Conservation (phyloP, 2,329 filamentous ascomycete genomes). For the Colletotrichum salicis region DNA sequence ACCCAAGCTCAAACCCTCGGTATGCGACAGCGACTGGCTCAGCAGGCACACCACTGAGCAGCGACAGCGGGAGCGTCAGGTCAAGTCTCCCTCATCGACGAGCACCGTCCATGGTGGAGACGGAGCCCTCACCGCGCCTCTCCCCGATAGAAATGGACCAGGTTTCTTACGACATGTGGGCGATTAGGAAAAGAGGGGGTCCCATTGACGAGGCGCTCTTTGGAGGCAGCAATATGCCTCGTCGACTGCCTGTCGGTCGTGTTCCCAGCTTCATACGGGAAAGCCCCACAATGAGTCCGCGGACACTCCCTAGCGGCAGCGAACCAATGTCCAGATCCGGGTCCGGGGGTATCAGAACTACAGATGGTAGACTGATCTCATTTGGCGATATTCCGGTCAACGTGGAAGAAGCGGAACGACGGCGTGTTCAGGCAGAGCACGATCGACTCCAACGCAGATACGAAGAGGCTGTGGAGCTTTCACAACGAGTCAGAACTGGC, state of each 20-base stretch:
- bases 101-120: constrained; percentile 54
- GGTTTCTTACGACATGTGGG: constrained; percentile 44
- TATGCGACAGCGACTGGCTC: constrained; percentile 3
- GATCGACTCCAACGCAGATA: constrained; percentile 8
- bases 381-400: constrained; percentile 28
- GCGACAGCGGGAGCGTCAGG: constrained; percentile 34
- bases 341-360: constrained; percentile 32
- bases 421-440: background rate
- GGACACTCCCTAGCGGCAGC: background rate
- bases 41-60: constrained; percentile 32
- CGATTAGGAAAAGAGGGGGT: constrained; percentile 32
- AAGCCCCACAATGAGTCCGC: constrained; percentile 15
- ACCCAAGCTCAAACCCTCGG: constrained; percentile 48
- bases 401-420: constrained; percentile 11
- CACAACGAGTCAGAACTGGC: constrained; percentile 5
- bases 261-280: constrained; percentile 18
- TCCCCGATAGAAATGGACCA: constrained; percentile 42
- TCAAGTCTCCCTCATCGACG: constrained; percentile 42
- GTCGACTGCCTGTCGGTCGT: constrained; percentile 1
- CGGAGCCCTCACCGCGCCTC: constrained; percentile 55
- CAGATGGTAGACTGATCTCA: constrained; percentile 23
- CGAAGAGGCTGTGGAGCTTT: constrained; percentile 12
- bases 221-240: constrained; percentile 19
- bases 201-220: constrained; percentile 14
- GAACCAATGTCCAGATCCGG: constrained; percentile 27